Base-by-base conservation (phyloP, 2,329 filamentous ascomycete genomes). In the Aspergillus arachidicola region DNA sequence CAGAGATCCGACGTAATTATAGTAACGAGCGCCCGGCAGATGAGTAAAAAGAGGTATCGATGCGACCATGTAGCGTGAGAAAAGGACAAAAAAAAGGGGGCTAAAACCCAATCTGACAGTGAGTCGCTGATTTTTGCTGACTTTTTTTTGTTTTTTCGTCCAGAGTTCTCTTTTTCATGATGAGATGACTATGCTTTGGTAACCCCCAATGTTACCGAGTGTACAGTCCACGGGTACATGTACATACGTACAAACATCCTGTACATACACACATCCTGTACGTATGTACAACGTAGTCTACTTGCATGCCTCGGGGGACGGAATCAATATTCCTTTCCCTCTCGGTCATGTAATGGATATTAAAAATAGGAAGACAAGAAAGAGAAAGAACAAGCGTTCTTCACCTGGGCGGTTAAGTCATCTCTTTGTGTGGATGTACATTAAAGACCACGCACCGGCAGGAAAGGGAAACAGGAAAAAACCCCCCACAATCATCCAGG, bases 401-500 rank as follows among this genome's bases (percentile, higher is more conserved):
- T 36, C 34, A 16, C 6, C 26, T 28, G 26, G 26, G 34, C 34
- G 34, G 34, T 16, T 36, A 36, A 36, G 23, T 30, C 12, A 34
- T 34, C 21, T 50, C 46, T 50, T 7, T 50, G 19, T 30, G 26
- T 30, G 26, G 6, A 4, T 5, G 46, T 32, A 4, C 6, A 30
- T 7, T 46, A 64, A 66, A 61, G 57, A 46, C 59, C 68, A 69
- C 66, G 66, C 68, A 69, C 68, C 53, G 60, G 53, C n/a, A 21
- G 51, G 53, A 48, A 30, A 32, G 21, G 46, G 23, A 59, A 61
- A 5, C 34, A 5, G 26, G 26, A 7, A 28, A 28, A 28, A 6
- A 6, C 14, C 12, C 66, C 61, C 64, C 63, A 67, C 64, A 66
- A 53, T 56, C 41, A 11, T 32, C 59, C 66, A 69, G 66, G 68